Conservation (phyloP, 2,329 filamentous ascomycete species). For the Rhynchosporium agropyri region DNA sequence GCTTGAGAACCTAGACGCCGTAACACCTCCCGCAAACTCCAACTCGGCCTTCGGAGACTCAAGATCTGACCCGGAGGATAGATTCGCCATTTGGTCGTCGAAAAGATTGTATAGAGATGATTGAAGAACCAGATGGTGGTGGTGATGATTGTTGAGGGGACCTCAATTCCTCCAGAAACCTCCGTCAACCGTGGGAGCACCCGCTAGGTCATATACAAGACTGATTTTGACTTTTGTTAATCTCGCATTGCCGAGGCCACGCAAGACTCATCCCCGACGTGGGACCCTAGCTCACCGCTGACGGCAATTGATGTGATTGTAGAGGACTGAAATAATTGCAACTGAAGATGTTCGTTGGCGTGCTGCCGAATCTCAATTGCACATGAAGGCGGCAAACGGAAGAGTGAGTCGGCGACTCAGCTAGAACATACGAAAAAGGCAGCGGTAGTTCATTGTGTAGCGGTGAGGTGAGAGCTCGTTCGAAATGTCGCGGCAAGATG, state of each 20-base stretch:
- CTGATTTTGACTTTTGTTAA: slow-evolving; percentile 3
- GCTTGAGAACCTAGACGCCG: slow-evolving; percentile 24
- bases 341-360: neutral
- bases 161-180: neutral
- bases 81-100: slow-evolving; percentile 11
- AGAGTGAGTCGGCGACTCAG: neutral
- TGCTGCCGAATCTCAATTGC: neutral
- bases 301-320: slow-evolving; percentile 12
- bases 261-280: slow-evolving; percentile 18
- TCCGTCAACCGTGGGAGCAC: neutral
- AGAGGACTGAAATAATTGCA: neutral
- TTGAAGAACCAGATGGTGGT: neutral
- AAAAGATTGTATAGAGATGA: slow-evolving; percentile 4
- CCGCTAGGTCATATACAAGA: slow-evolving; percentile 20
- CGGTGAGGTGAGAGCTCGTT: no score
- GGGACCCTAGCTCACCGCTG: slow-evolving; percentile 2
- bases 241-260: slow-evolving; percentile 16
- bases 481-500: no score
- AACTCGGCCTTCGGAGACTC: slow-evolving; percentile 19
- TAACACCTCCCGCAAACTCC: slow-evolving; percentile 24
- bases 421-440: neutral
- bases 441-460: no score
- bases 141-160: neutral
- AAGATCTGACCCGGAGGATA: slow-evolving; percentile 7
- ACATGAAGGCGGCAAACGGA: neutral